These are phyloP conservation scores for Boletus insuetus DNA, from an alignment of 768 basidiomycete genomes.

Conservation along the genomic window DNA sequence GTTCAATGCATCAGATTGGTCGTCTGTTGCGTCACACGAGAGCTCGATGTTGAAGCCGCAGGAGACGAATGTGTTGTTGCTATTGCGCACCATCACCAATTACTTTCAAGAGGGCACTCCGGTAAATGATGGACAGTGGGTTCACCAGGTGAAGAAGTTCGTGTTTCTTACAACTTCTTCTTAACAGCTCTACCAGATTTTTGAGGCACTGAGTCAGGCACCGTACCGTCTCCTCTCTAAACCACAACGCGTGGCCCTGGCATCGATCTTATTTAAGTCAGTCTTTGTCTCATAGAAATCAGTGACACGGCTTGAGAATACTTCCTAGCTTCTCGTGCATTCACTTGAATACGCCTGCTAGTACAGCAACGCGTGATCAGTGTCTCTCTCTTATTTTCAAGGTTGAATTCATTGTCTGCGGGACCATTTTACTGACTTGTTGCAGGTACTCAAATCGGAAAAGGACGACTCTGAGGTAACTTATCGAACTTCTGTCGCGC, in stretches of 20 bases:
- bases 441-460: slow-evolving; percentile 37
- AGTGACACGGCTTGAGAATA: background rate
- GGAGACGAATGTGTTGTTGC: slow-evolving; percentile 83
- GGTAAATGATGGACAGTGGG: slow-evolving; percentile 48
- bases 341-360: slow-evolving; percentile 42
- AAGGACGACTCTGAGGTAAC: slow-evolving; percentile 62
- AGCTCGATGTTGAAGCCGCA: slow-evolving; percentile 61
- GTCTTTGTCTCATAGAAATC: slow-evolving; percentile 26
- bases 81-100: slow-evolving; percentile 80
- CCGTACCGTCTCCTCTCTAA: slow-evolving; percentile 61
- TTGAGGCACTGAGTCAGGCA: slow-evolving; percentile 49
- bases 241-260: slow-evolving; percentile 69
- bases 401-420: slow-evolving; percentile 32
- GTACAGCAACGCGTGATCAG: slow-evolving; percentile 37
- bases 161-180: slow-evolving; percentile 1
- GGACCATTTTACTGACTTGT: slow-evolving; percentile 5
- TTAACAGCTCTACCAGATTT: slow-evolving; percentile 43
- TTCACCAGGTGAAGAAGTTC: slow-evolving; percentile 40
- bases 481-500: slow-evolving; percentile 68
- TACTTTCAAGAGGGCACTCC: slow-evolving; percentile 56
- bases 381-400: slow-evolving; percentile 45
- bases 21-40: slow-evolving; percentile 42
- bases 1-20: slow-evolving; percentile 69
- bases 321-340: slow-evolving; percentile 62
- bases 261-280: slow-evolving; percentile 88